These are phyloP conservation scores for Leonotis leonurus DNA, from an alignment of 257 asterid species.

Conservation along the genomic window DNA sequence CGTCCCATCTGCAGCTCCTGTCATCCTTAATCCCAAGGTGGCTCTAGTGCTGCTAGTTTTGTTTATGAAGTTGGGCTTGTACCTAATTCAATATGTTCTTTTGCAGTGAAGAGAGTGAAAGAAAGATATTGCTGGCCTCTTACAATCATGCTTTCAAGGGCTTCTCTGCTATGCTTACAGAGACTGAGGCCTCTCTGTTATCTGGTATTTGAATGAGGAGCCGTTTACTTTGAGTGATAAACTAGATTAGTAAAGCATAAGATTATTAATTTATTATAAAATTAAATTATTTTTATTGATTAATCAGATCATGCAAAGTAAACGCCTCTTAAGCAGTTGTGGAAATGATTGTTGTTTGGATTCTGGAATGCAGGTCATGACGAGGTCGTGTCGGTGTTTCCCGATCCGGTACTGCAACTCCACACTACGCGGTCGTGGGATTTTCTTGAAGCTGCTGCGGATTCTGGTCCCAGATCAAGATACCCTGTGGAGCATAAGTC, in stretches of 20 bases:
- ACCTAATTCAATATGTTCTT: neutral
- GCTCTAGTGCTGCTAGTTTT: neutral
- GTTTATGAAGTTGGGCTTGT: neutral
- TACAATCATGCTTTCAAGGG: constrained; percentile 59
- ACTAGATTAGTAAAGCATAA: too few relatives aligned
- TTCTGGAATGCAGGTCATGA: constrained; percentile 28
- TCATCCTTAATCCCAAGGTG: constrained; percentile 62
- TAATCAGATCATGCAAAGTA: too few relatives aligned
- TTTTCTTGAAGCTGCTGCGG: constrained; percentile 44
- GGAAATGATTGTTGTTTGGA: too few relatives aligned
- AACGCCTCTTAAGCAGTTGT: too few relatives aligned
- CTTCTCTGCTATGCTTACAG: constrained; percentile 61
- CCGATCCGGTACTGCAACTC: constrained; percentile 60
- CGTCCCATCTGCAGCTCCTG: constrained; percentile 36
- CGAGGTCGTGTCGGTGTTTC: constrained; percentile 67
- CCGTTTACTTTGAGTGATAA: too few relatives aligned
- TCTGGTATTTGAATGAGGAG: constrained; percentile 39
- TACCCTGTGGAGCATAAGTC: constrained; percentile 20
- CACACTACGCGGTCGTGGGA: constrained; percentile 91
- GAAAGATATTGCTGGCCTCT: constrained; percentile 29
- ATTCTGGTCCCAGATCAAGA: constrained; percentile 25
- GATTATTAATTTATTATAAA: too few relatives aligned
- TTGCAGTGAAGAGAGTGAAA: constrained; percentile 45
- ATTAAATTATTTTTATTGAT: too few relatives aligned
- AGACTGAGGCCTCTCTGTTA: constrained; percentile 49